phyloP scores from a whole-genome alignment of 805 yeast genomes.

The Hanseniaspora guilliermondii region DNA sequence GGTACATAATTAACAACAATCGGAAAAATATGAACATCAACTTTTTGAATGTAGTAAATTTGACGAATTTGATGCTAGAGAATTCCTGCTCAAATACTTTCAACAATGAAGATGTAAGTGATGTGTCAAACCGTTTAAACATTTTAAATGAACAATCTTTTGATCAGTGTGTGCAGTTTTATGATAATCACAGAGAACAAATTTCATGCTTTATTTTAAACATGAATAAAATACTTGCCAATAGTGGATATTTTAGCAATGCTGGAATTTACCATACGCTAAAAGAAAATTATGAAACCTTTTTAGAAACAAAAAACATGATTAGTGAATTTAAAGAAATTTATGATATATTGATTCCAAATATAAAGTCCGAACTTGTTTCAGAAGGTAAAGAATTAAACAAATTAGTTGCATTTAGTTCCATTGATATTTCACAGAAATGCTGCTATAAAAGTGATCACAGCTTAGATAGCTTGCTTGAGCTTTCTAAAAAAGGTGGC shows the following conservation, averaged over 20 bases:
- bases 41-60: background rate
- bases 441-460: background rate
- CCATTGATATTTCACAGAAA: constrained; percentile 1
- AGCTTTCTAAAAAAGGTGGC: constrained; percentile 5
- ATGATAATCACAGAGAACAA: background rate
- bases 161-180: background rate
- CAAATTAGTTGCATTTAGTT: constrained; percentile 7
- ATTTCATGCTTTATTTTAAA: background rate
- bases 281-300: background rate
- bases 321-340: constrained; percentile 8
- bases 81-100: background rate
- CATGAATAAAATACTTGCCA: background rate
- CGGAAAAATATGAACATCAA: background rate
- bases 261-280: background rate
- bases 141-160: background rate
- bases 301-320: background rate
- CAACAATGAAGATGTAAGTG: background rate
- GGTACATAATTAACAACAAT: background rate
- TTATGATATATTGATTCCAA: background rate
- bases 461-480: background rate
- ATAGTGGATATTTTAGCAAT: background rate
- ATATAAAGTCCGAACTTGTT: background rate
- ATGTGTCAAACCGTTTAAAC: background rate
- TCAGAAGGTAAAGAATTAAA: background rate
- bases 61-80: background rate